Percentiles rank a stretch among this genome's conserved stretches.
Conservation (phyloP, 2,329 filamentous ascomycete genomes). For the Scortechinia acanthostroma region DNA sequence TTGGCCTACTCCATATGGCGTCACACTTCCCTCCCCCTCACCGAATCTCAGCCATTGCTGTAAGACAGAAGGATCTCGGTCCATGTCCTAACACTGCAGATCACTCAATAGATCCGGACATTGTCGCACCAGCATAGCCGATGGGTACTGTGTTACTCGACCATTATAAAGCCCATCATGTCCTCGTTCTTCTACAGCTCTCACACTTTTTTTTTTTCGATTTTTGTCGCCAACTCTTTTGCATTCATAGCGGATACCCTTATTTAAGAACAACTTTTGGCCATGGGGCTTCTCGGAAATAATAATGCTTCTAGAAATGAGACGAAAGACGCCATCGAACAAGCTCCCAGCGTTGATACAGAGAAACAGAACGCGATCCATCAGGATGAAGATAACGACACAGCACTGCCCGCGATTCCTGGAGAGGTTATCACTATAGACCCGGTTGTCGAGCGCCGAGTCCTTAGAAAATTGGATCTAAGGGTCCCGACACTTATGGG, state of each 20-base stretch:
- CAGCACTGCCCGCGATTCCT: neutral
- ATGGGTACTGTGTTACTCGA: no score
- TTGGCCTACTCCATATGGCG: no score
- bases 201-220: no score
- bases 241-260: neutral
- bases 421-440: neutral
- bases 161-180: no score
- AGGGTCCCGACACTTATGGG: neutral
- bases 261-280: neutral
- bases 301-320: neutral
- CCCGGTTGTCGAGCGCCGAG: neutral
- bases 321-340: slow-evolving; percentile 1
- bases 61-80: no score
- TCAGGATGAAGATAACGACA: neutral
- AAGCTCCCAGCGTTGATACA: neutral
- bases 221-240: no score
- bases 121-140: no score
- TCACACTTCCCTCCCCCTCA: no score
- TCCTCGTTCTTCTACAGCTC: no score
- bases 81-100: no score
- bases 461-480: neutral
- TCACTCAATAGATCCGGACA: no score
- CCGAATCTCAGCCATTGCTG: no score
- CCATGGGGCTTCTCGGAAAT: neutral
- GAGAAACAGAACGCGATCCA: neutral